A percentile compares a stretch with the other conserved stretches of the same genome.
These are phyloP conservation scores for Cenchrus purpureus DNA, from an alignment of 176 grass and related monocot species.

Conservation along the genomic window DNA sequence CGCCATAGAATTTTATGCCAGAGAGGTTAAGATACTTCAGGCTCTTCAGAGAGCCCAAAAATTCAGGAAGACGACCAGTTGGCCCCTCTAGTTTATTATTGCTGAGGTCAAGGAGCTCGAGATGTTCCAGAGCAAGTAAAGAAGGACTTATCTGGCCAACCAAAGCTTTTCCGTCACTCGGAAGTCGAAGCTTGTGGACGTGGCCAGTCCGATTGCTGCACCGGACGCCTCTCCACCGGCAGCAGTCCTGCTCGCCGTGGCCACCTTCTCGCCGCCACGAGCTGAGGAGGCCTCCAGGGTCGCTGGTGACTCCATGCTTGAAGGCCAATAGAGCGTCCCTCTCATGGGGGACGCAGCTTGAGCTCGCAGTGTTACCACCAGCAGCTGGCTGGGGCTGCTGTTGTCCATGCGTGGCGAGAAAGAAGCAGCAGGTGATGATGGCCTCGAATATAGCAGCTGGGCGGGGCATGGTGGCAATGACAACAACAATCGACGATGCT, in stretches of 20 bases:
- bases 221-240: conserved; percentile 38
- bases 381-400: not conserved
- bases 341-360: not conserved
- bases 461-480: not conserved
- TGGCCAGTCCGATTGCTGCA: conserved; percentile 38
- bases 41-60: not conserved
- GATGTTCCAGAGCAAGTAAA: not conserved
- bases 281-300: not conserved
- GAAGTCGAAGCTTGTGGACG: conserved; percentile 14
- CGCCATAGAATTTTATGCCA: rapidly evolving
- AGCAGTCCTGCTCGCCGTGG: not conserved
- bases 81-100: not conserved
- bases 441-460: not conserved
- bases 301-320: not conserved
- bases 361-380: not conserved
- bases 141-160: not conserved
- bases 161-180: not conserved
- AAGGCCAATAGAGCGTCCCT: not conserved
- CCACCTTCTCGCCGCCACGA: not conserved
- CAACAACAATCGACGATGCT: not conserved
- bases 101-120: not conserved
- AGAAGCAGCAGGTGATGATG: not conserved
- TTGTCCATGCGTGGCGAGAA: not conserved
- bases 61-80: not conserved
- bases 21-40: not conserved